phyloP scores from a whole-genome alignment of 768 basidiomycete species.

The Pulveroboletus sp. region DNA sequence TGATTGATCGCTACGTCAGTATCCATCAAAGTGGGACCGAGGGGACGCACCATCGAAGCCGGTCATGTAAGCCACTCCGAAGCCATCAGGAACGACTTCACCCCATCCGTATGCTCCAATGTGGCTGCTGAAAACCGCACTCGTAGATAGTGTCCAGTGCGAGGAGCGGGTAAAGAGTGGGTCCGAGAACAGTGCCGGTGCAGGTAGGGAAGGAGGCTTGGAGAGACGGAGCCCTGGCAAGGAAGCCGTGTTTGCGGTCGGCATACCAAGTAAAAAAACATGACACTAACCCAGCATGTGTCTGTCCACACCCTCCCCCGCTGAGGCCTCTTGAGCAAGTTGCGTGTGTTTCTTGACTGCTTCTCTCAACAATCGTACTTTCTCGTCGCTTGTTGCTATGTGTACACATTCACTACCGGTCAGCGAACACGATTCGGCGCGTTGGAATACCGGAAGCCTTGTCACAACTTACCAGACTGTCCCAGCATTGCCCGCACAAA shows the following conservation, averaged over 20 bases:
- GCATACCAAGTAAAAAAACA: neutral
- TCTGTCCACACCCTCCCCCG: slow-evolving; percentile 79
- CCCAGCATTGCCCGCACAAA: slow-evolving; percentile 80
- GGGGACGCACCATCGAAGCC: slow-evolving; percentile 64
- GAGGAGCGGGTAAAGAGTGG: slow-evolving; percentile 68
- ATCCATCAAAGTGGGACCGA: neutral
- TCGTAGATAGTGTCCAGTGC: slow-evolving; percentile 89
- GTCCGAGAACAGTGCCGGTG: slow-evolving; percentile 74
- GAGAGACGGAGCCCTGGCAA: slow-evolving; percentile 67
- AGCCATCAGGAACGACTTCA: slow-evolving; percentile 91
- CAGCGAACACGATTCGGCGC: neutral
- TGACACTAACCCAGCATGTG: slow-evolving; percentile 71
- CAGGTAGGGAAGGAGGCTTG: slow-evolving; percentile 55
- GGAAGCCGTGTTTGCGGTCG: neutral
- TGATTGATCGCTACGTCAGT: slow-evolving; percentile 1
- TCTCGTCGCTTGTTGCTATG: slow-evolving; percentile 37
- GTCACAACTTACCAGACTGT: slow-evolving; percentile 26
- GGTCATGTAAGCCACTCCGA: slow-evolving; percentile 95
- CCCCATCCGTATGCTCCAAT: slow-evolving; percentile 92
- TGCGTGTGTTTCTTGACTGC: slow-evolving; percentile 65
- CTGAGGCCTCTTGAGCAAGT: slow-evolving; percentile 64
- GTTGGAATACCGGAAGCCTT: neutral
- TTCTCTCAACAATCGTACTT: slow-evolving; percentile 50
- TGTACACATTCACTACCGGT: neutral
- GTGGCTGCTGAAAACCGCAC: slow-evolving; percentile 82